phyloP scores from a whole-genome alignment of 164 flowering plant species.

The Houttuynia cordata region DNA sequence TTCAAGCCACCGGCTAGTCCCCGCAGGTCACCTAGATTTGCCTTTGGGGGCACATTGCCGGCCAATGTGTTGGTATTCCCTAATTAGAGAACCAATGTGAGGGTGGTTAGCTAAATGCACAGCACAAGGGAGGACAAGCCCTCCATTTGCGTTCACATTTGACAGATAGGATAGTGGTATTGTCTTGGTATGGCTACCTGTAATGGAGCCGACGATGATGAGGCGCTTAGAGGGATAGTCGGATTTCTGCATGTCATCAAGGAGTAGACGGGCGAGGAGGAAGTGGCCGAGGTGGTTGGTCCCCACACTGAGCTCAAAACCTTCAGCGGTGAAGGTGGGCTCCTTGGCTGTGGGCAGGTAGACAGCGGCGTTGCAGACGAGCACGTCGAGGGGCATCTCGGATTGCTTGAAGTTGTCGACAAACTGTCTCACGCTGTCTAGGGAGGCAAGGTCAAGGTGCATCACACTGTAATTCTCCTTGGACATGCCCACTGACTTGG shows the following conservation, averaged over 20 bases:
- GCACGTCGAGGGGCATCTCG: conserved; percentile 69
- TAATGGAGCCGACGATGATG: conserved; percentile 91
- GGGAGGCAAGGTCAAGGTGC: conserved; percentile 93
- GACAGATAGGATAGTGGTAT: neutral
- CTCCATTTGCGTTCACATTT: neutral
- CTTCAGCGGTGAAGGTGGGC: conserved; percentile 84
- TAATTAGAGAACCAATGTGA: conserved; percentile 3
- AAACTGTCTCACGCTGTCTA: conserved; percentile 94
- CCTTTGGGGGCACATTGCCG: conserved; percentile 97
- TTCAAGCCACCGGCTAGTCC: conserved; percentile 86
- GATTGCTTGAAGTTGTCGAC: conserved; percentile 64
- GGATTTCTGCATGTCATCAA: conserved; percentile 71
- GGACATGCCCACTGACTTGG: conserved; percentile 67
- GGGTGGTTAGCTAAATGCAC: no score
- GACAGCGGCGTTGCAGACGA: conserved; percentile 97
- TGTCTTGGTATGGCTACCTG: conserved; percentile 35
- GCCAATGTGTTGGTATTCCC: conserved; percentile 98
- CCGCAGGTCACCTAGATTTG: conserved; percentile 91
- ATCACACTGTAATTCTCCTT: conserved; percentile 78
- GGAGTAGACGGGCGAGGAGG: conserved; percentile 67
- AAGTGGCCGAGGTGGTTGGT: conserved; percentile 96
- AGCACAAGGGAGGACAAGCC: no score
- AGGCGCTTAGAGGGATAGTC: conserved; percentile 84
- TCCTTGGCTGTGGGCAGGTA: conserved; percentile 91
- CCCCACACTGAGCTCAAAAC: conserved; percentile 90